Conservation (phyloP, 805 yeast genomes). For the Hanseniaspora lindneri region DNA sequence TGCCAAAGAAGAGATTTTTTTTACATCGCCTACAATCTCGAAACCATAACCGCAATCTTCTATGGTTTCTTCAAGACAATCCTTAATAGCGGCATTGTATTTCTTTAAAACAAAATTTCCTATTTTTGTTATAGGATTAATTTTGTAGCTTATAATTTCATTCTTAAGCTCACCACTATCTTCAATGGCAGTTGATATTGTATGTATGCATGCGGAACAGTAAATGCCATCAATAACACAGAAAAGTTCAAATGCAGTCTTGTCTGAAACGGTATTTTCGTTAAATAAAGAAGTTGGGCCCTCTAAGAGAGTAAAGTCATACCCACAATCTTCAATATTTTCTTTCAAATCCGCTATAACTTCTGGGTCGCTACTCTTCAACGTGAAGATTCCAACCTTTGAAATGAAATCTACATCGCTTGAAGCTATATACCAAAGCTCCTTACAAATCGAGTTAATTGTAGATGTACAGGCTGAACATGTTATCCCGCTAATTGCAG, state of each 20-base stretch:
- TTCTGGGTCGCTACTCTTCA: conserved; percentile 33
- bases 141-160: conserved; percentile 26
- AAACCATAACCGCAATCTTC: conserved; percentile 59
- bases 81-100: conserved; percentile 28
- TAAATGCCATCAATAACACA: conserved; percentile 22
- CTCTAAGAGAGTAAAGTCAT: conserved; percentile 42
- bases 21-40: conserved; percentile 33
- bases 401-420: conserved; percentile 46
- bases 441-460: conserved; percentile 36
- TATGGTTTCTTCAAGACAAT: conserved; percentile 36
- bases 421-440: conserved; percentile 42
- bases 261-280: conserved; percentile 18
- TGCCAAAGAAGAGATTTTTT: conserved; percentile 40
- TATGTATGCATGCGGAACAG: conserved; percentile 45
- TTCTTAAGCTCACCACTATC: conserved; percentile 41
- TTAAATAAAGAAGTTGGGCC: conserved; percentile 34
- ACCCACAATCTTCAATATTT: conserved; percentile 55
- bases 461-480: conserved; percentile 61
- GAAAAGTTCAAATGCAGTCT: neutral
- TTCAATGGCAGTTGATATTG: conserved; percentile 37
- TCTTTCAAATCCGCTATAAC: conserved; percentile 35
- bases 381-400: conserved; percentile 50
- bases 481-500: conserved; percentile 61
- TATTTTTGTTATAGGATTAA: conserved; percentile 46
- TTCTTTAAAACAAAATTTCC: conserved; percentile 44